phyloP scores from a whole-genome alignment of 306 rosid genomes.

The Albizia julibrissin region DNA sequence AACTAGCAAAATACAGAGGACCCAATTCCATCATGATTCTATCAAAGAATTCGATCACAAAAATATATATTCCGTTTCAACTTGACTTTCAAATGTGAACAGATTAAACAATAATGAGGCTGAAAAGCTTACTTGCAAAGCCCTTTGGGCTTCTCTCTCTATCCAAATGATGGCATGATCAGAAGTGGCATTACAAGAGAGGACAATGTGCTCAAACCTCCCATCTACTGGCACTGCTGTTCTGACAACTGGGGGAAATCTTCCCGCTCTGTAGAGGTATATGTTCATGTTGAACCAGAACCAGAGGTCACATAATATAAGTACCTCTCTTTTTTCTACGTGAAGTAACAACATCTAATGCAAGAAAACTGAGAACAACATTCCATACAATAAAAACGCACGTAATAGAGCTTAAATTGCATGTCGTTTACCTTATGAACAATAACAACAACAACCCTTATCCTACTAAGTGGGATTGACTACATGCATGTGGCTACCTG shows the following conservation, averaged over 20 bases:
- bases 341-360: neutral
- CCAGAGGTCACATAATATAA: neutral
- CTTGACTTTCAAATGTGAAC: conserved; percentile 11
- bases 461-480: neutral
- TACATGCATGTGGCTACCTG: neutral
- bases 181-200: conserved; percentile 90
- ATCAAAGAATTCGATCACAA: neutral
- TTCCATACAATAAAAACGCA: neutral
- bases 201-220: conserved; percentile 90
- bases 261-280: conserved; percentile 63
- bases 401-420: neutral
- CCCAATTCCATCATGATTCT: neutral
- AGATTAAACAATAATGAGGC: conserved; percentile 8
- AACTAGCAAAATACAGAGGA: neutral
- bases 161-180: conserved; percentile 96
- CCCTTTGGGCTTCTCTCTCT: conserved; percentile 83
- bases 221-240: conserved; percentile 97
- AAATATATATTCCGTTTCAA: neutral
- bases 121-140: conserved; percentile 69
- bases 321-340: neutral
- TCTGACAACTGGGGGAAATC: conserved; percentile 85
- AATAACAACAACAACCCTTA: neutral
- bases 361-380: conserved; percentile 13
- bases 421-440: neutral
- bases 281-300: conserved; percentile 13